Conservation (phyloP, 1,284 basidiomycete genomes). For the Cryptococcus amylolentus region DNA sequence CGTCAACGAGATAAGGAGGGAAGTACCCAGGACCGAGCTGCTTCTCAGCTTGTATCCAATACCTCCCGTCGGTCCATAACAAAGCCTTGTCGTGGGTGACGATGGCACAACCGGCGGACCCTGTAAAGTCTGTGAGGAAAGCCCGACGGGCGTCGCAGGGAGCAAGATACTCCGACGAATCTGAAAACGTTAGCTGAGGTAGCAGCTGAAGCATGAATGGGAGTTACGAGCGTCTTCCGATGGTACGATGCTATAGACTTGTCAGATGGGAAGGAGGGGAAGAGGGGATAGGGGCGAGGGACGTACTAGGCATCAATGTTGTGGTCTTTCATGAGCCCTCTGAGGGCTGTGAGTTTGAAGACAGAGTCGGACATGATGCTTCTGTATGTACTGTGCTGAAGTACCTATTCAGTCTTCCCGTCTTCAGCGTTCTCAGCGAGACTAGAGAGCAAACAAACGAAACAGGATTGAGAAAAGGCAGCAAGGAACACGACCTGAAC, state of each 20-base stretch:
- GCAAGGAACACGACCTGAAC: too few species aligned
- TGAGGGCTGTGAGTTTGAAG: conserved; percentile 20
- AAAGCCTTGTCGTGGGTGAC: conserved; percentile 66
- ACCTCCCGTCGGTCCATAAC: conserved; percentile 77
- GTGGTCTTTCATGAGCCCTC: conserved; percentile 62
- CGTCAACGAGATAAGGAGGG: not conserved
- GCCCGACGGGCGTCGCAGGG: conserved; percentile 76
- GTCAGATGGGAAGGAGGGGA: not conserved
- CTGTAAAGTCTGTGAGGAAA: conserved; percentile 88
- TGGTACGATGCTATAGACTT: conserved; percentile 59
- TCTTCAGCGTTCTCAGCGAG: too few species aligned
- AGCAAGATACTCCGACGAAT: conserved; percentile 86
- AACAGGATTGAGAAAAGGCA: not conserved
- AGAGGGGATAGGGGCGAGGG: not conserved
- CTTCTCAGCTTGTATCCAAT: conserved; percentile 86
- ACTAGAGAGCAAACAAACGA: too few species aligned
- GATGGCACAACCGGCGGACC: conserved; percentile 84
- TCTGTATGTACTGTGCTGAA: not conserved
- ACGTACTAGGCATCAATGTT: conserved; percentile 61
- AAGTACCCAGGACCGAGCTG: conserved; percentile 71
- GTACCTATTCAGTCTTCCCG: too few species aligned
- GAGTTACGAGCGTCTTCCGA: conserved; percentile 82
- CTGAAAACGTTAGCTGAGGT: conserved; percentile 48
- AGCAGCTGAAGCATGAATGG: not conserved
- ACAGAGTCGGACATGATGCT: conserved; percentile 1